Conservation (phyloP, 352 stramenopile genomes). For the Saprolegnia parasitica region DNA sequence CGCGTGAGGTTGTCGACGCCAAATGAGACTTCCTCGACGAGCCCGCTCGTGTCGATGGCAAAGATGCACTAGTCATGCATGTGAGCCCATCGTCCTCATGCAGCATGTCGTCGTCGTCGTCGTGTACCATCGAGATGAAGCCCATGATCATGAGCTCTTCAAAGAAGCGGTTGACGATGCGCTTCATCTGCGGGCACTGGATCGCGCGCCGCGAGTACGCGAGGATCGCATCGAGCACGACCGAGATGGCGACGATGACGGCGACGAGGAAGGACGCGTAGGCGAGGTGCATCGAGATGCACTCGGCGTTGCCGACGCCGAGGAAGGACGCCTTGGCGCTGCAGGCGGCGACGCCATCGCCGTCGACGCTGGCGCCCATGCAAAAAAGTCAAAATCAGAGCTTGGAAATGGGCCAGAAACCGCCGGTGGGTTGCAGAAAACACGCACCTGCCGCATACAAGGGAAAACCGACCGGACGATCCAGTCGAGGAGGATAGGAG, state of each 20-base stretch:
- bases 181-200: constrained; percentile 68
- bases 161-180: constrained; percentile 83
- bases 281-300: constrained; percentile 62
- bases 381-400: too few species aligned
- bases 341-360: constrained; percentile 30
- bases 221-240: constrained; percentile 56
- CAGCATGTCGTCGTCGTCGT: not conserved
- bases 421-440: too few species aligned
- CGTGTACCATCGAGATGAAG: constrained; percentile 75
- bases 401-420: too few species aligned
- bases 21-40: constrained; percentile 46
- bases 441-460: too few species aligned
- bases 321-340: constrained; percentile 60
- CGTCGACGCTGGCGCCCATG: too few species aligned
- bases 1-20: constrained; percentile 43
- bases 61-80: constrained; percentile 47
- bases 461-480: too few species aligned
- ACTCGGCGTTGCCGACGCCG: constrained; percentile 75
- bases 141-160: constrained; percentile 86
- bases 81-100: not conserved
- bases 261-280: constrained; percentile 70
- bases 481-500: too few species aligned
- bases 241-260: constrained; percentile 71
- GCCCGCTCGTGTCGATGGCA: constrained; percentile 74
- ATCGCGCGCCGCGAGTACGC: constrained; percentile 48